Evolutionary conservation across 495 filamentous ascomycete species (phyloP), one percentile per base, ranked within the genome.

Genomic region (Neurospora sp.): DNA sequence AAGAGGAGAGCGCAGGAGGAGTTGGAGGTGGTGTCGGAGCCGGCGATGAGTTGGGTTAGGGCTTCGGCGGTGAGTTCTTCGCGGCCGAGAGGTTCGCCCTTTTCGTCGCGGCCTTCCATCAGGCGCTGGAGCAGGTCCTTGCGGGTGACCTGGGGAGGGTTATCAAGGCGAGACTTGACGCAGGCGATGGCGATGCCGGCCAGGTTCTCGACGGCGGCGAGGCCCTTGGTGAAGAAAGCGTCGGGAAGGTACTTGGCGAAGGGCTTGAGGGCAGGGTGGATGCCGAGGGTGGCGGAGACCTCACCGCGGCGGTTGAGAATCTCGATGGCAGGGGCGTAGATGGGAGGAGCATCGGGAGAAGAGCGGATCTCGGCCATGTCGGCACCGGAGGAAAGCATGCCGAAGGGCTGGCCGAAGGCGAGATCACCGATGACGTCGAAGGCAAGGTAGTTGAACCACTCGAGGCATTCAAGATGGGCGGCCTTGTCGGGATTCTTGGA

Each of bases 381-480:
- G 71, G 85, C 85, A 39, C 89, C 89, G 31, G 86, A 83, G 44
- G 87, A 83, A 8, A 92, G 80, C 90, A 89, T 89, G 59, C 87
- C 87, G 76, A 89, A 89, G 1, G 87, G 86, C 3, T 83, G 79
- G 18, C 87, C 87, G 37, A 89, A 88, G 27, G 87, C 86, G 20
- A 93, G 83, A 77, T 93, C 91, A 6, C 93, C 94, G 75, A 97
- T 97, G 71, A 96, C 93, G 76, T 97, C 94, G 75, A 97, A 97
- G 53, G 94, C 94, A 10, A 97, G 87, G 80, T 92, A 97, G 83
- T 97, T 97, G 87, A 95, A 96, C 94, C 94, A 97, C 78, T 94
- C 87, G 38, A 97, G 86, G 68, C 90, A 91, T 78, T 97, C 93
- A 65, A 97, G 81, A 72, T 88, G 84, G 73, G 88, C 86, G 3